Percentiles rank a stretch among this genome's conserved stretches.
Evolutionary conservation across 495 filamentous ascomycete genomes (phyloP).

Genomic region (Astrothelium subdiscretum): DNA sequence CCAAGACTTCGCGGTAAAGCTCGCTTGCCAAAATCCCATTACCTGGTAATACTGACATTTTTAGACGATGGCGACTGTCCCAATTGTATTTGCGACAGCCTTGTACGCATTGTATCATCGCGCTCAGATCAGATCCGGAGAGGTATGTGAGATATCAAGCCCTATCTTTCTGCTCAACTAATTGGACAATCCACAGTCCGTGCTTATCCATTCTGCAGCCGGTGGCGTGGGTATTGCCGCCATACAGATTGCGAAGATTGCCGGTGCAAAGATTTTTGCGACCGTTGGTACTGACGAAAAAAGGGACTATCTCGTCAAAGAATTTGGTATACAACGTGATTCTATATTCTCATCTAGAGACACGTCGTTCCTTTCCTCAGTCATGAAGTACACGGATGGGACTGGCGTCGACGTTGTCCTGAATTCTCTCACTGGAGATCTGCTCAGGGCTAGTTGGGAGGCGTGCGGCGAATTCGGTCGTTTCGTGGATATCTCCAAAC

Average conservation of each 20-base stretch:
- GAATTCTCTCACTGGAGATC: constrained; percentile 12
- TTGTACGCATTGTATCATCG: too few species aligned
- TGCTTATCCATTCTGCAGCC: constrained; percentile 42
- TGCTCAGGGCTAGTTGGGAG: constrained; percentile 8
- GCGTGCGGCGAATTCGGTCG: constrained; percentile 27
- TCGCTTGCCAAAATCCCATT: too few species aligned
- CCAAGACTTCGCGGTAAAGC: too few species aligned
- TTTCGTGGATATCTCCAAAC: constrained; percentile 36
- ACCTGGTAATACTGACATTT: background rate
- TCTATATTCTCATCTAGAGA: constrained; percentile 27
- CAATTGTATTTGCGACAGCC: constrained; percentile 29
- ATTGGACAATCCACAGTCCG: constrained; percentile 24
- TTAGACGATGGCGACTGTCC: constrained; percentile 36
- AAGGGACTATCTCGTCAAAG: constrained; percentile 18
- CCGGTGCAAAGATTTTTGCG: constrained; percentile 31
- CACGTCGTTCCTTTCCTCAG: background rate
- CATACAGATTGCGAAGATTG: constrained; percentile 31
- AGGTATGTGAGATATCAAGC: too few species aligned
- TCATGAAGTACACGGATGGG: constrained; percentile 4
- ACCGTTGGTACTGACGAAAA: constrained; percentile 39
- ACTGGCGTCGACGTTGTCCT: constrained; percentile 18
- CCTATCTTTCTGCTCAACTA: constrained; percentile 29
- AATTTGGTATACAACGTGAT: constrained; percentile 29
- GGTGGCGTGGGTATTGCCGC: constrained; percentile 38
- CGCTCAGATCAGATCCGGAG: too few species aligned